Evolutionary conservation across 2,329 filamentous ascomycete species (phyloP).

Genomic region (Neonectria faginata): DNA sequence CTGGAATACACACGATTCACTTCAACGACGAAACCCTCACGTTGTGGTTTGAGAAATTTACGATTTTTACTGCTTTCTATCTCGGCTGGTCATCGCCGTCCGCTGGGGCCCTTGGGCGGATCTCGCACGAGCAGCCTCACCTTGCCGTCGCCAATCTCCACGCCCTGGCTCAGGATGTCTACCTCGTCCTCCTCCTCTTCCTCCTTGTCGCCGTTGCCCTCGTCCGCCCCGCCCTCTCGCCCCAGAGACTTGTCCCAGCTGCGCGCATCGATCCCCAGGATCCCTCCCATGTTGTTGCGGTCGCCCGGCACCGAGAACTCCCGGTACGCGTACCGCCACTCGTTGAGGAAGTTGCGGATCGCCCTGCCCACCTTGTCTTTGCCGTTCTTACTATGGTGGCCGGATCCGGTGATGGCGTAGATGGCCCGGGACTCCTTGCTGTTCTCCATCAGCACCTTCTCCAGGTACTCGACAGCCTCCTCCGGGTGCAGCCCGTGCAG

Average conservation of each 20-base stretch:
- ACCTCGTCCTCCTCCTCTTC: conserved; percentile 60
- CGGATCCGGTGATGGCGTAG: conserved; percentile 96
- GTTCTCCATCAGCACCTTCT: conserved; percentile 88
- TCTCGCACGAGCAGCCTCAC: conserved; percentile 73
- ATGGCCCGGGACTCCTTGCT: conserved; percentile 78
- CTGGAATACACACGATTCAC: not conserved
- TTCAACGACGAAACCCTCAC: not conserved
- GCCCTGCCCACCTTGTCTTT: conserved; percentile 99
- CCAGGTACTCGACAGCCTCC: conserved; percentile 94
- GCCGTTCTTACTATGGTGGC: conserved; percentile 97
- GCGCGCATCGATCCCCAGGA: conserved; percentile 74
- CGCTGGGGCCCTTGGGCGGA: conserved; percentile 67
- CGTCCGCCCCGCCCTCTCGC: conserved; percentile 58
- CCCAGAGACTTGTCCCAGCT: conserved; percentile 73
- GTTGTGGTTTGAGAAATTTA: conserved; percentile 23
- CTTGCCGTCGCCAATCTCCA: conserved; percentile 75
- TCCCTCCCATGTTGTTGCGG: conserved; percentile 82
- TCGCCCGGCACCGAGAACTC: conserved; percentile 98
- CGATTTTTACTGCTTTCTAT: conserved; percentile 49
- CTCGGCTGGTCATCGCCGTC: conserved; percentile 54
- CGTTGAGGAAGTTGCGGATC: conserved; percentile 88
- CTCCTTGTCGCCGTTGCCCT: conserved; percentile 57
- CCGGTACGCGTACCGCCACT: conserved; percentile 95
- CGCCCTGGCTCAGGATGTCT: conserved; percentile 73
- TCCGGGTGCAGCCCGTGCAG: conserved; percentile 98